Conservation (phyloP, 345 rosid genomes). For the Pistacia atlantica region DNA sequence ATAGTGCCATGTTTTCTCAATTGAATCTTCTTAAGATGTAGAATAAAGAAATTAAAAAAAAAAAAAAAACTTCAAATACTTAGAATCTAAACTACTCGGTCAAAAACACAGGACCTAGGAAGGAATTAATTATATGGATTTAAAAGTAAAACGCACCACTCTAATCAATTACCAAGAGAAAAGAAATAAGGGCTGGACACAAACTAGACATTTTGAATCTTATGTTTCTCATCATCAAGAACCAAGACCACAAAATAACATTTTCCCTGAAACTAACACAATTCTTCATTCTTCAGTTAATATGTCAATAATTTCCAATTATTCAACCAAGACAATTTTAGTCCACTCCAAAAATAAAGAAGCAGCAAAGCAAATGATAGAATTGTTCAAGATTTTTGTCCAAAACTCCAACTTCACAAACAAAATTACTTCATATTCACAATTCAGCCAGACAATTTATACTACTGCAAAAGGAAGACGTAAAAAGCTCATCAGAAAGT, state of each 20-base stretch:
- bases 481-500: not conserved
- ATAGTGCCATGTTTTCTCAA: not conserved
- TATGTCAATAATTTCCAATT: not conserved
- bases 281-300: not conserved
- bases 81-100: not conserved
- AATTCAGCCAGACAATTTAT: not conserved
- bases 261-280: not conserved
- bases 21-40: conserved; percentile 14
- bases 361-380: not conserved
- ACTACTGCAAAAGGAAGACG: not conserved
- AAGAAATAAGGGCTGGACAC: not conserved
- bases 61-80: not conserved
- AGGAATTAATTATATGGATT: conserved; percentile 1
- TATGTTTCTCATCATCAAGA: not conserved
- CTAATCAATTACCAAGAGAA: not conserved
- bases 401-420: conserved; percentile 3
- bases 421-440: conserved; percentile 4
- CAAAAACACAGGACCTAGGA: not conserved
- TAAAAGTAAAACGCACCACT: conserved; percentile 1
- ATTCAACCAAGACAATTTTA: not conserved
- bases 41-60: not conserved
- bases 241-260: not conserved
- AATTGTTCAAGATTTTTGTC: not conserved
- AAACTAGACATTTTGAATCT: not conserved
- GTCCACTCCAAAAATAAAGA: no score